These are phyloP conservation scores for Fusarium sp. DNA, from an alignment of 2,329 filamentous ascomycete species.

Conservation along the genomic window DNA sequence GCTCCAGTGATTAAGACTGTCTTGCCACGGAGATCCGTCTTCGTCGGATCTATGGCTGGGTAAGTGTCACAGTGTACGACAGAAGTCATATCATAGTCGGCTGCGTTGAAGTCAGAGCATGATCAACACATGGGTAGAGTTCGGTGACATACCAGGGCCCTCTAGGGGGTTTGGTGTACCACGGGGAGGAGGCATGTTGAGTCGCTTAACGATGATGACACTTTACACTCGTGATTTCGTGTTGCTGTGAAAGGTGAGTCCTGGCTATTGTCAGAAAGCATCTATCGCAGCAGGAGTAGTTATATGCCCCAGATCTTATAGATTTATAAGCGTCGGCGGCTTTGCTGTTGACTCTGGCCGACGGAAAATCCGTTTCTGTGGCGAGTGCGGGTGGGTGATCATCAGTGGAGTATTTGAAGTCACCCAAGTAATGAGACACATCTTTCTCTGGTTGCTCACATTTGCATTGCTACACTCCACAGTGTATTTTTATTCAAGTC, in stretches of 20 bases:
- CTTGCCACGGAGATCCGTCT: slow-evolving; percentile 53
- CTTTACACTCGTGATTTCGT: not conserved
- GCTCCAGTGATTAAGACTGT: slow-evolving; percentile 66
- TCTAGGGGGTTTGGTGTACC: not conserved
- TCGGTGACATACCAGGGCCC: not conserved
- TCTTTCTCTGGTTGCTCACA: not conserved
- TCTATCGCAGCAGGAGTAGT: not conserved
- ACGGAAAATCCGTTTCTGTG: not conserved
- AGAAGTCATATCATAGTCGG: not conserved
- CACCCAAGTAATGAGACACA: not conserved
- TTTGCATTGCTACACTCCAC: not conserved
- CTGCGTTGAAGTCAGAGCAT: not conserved
- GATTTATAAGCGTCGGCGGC: not conserved
- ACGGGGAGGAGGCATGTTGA: not conserved
- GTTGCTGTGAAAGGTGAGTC: not conserved
- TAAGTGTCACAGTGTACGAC: slow-evolving; percentile 51
- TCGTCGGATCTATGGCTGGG: slow-evolving; percentile 58
- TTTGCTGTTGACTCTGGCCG: not conserved
- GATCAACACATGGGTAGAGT: not conserved
- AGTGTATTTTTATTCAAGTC: too few species aligned
- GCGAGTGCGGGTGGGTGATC: not conserved
- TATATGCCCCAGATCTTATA: not conserved
- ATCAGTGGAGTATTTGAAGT: not conserved
- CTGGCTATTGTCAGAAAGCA: not conserved
- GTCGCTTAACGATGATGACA: not conserved